These are phyloP conservation scores for Zostera marina DNA, from an alignment of 116 monocot genomes.

Conservation along the genomic window DNA sequence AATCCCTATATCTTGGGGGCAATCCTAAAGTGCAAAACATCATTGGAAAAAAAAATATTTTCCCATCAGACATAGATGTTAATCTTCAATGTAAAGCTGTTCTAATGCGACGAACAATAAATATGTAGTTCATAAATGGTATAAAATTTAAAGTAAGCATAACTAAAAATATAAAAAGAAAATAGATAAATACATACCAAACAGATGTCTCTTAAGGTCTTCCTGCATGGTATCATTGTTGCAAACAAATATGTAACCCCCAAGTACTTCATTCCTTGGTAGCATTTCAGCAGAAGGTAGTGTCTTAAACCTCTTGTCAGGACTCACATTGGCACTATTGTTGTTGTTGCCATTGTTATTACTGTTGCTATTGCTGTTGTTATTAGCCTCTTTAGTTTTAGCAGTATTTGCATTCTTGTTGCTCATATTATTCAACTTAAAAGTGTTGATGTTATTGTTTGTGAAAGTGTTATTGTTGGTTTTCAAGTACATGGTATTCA, in stretches of 20 bases:
- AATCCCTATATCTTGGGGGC: slow-evolving; percentile 92
- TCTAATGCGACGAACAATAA: too few relatives aligned
- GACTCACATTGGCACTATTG: slow-evolving; percentile 28
- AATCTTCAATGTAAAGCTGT: too few relatives aligned
- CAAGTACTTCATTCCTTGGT: slow-evolving; percentile 87
- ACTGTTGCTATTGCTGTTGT: slow-evolving; percentile 15
- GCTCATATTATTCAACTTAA: slow-evolving; percentile 45
- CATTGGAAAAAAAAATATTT: not conserved
- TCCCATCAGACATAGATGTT: not conserved
- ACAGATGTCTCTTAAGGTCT: slow-evolving; percentile 87
- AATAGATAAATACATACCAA: slow-evolving; percentile 41
- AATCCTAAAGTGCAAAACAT: slow-evolving; percentile 34
- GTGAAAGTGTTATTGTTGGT: slow-evolving; percentile 19
- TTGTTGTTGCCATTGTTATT: slow-evolving; percentile 18
- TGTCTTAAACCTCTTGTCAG: slow-evolving; percentile 89
- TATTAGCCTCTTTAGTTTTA: slow-evolving; percentile 28
- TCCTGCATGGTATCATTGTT: slow-evolving; percentile 99
- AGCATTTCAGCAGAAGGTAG: slow-evolving; percentile 90
- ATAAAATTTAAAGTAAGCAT: not conserved
- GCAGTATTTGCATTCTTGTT: slow-evolving; percentile 36
- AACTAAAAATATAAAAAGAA: not conserved
- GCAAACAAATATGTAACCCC: slow-evolving; percentile 96
- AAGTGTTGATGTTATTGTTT: slow-evolving; percentile 36
- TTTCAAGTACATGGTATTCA: slow-evolving; percentile 41
- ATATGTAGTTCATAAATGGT: not conserved